Evolutionary conservation across 177 flowering plant genomes (phyloP).

Genomic region (Vitis hybrid): DNA sequence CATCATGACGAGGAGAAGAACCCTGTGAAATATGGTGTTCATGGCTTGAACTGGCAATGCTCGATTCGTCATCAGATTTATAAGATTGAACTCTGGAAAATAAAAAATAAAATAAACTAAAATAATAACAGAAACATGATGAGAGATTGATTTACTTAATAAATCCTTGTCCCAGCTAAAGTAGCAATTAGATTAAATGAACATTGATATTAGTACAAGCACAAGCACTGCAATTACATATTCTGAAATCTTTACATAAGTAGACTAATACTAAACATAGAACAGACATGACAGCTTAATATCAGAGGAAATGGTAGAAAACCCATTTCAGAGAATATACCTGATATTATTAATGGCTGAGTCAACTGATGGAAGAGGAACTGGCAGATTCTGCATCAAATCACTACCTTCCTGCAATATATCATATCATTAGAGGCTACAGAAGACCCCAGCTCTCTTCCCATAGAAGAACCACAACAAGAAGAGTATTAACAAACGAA

Average conservation of each 20-base stretch:
- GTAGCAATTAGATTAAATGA: no score
- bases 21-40: slow-evolving; percentile 26
- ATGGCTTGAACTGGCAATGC: slow-evolving; percentile 33
- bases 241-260: neutral
- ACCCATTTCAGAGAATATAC: slow-evolving; percentile 33
- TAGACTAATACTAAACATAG: neutral
- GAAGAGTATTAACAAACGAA: slow-evolving; percentile 26
- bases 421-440: slow-evolving; percentile 8
- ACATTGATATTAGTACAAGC: no score
- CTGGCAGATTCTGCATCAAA: slow-evolving; percentile 21
- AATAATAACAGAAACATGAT: neutral
- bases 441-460: neutral
- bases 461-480: neutral
- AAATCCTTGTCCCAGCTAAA: neutral
- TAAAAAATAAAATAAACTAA: slow-evolving; percentile 6
- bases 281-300: neutral
- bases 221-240: no score
- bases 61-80: slow-evolving; percentile 53
- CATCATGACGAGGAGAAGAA: slow-evolving; percentile 31
- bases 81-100: slow-evolving; percentile 37
- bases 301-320: neutral
- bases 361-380: slow-evolving; percentile 29
- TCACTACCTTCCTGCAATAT: slow-evolving; percentile 56
- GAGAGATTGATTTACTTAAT: neutral
- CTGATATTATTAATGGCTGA: slow-evolving; percentile 21